Base-by-base conservation (phyloP, 1,284 basidiomycete genomes). In the Wolfiporia cocos region DNA sequence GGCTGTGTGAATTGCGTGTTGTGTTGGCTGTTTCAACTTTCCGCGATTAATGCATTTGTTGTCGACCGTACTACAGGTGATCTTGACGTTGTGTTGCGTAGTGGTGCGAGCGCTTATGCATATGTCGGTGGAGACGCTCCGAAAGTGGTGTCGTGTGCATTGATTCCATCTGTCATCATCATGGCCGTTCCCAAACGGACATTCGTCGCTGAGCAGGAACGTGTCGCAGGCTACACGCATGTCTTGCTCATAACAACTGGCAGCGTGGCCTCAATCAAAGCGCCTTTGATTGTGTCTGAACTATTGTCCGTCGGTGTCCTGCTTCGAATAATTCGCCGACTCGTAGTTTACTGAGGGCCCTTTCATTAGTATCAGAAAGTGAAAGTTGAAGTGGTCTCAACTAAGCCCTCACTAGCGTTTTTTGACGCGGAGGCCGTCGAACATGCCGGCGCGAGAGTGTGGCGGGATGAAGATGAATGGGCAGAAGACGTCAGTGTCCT, bases 391-490 rank as follows among this genome's bases (percentile, higher is more conserved):
- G 81, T 98, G 4, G 82, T 93, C 4, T 76, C 92, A 0, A 96
- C 92, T 0, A 77, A 81, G 42, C 61, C 80, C 0, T 86, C 91
- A 0, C 68, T 92, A 15, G 76, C 78, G 10, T 97, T 98, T 64
- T 96, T 82, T 65, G 67, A 78, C 36, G 62, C 69, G 21, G 61
- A 65, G 3, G 71, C 74, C 12, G 66, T 93, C 2, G 69, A 73
- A 34, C 52, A 58, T 3, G 63, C 66, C 3, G 83, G 79, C 1
- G 74, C 79, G 0, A 68, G 74, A 34, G 79, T 97, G 5, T 99
- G 95, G 95, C 80, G 71, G 1, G 91, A 98, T 61, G 76, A 76
- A 30, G 92, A 98, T 53, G 95, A 99, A 66, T 98, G 95, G 94
- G 69, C 67, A 2, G 19, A 47, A 12, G 42, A 84, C 81, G 66